These are phyloP conservation scores for Tricholoma terreum DNA, from an alignment of 768 basidiomycete species.

Conservation along the genomic window DNA sequence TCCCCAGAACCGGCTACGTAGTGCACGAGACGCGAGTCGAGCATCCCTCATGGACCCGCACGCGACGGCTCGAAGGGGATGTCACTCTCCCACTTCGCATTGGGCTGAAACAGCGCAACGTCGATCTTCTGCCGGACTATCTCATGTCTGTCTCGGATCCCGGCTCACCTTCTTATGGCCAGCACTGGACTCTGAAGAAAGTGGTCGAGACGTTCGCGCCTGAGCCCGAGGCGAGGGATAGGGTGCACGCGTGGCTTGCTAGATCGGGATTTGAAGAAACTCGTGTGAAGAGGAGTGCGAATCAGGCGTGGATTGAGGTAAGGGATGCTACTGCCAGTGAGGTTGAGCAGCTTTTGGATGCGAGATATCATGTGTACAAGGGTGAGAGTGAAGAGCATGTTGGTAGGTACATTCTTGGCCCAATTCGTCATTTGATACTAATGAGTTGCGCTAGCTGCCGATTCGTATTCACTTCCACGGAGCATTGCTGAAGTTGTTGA, in stretches of 20 bases:
- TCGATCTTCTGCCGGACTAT: constrained; percentile 24
- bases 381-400: constrained; percentile 29
- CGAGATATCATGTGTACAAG: constrained; percentile 31
- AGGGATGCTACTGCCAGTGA: constrained; percentile 25
- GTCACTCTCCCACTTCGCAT: constrained; percentile 30
- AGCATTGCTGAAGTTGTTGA: constrained; percentile 29
- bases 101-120: constrained; percentile 33
- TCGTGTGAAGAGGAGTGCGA: constrained; percentile 21
- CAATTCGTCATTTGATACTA: background rate
- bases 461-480: constrained; percentile 31
- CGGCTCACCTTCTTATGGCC: constrained; percentile 29
- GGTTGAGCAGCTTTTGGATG: constrained; percentile 28
- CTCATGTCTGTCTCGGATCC: constrained; percentile 36
- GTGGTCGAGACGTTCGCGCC: constrained; percentile 32
- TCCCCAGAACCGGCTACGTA: background rate
- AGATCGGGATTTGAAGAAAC: constrained; percentile 20
- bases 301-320: constrained; percentile 31
- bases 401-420: constrained; percentile 15
- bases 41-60: background rate
- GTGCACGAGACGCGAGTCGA: background rate
- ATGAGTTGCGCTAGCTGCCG: constrained; percentile 17
- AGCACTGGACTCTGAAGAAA: constrained; percentile 31
- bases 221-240: constrained; percentile 17
- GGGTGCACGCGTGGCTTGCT: constrained; percentile 31
- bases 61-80: background rate